These are phyloP conservation scores for Cladosporium sphaerospermum DNA, from an alignment of 2,329 filamentous ascomycete genomes.

Conservation along the genomic window DNA sequence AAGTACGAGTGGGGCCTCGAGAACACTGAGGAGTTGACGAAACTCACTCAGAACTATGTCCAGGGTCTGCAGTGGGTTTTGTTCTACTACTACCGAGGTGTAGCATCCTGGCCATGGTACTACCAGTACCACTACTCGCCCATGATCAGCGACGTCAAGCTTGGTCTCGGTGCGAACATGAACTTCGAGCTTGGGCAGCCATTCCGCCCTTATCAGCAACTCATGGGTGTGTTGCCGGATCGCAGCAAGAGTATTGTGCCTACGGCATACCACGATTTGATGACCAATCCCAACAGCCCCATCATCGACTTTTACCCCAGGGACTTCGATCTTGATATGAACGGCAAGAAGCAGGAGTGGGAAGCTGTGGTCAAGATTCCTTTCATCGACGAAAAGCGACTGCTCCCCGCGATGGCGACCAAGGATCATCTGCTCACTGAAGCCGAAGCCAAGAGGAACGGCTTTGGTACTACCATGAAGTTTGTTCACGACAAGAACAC, in stretches of 20 bases:
- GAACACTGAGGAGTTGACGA: conserved; percentile 71
- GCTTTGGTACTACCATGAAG: conserved; percentile 86
- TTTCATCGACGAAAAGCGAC: conserved; percentile 87
- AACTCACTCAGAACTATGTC: conserved; percentile 91
- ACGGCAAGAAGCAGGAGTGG: conserved; percentile 99
- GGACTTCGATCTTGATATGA: conserved; percentile 98
- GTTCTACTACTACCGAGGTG: conserved; percentile 95
- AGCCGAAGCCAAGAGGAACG: conserved; percentile 76
- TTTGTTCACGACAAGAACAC: conserved; percentile 77
- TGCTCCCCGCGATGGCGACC: conserved; percentile 78
- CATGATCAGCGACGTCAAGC: conserved; percentile 92
- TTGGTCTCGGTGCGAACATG: conserved; percentile 77
- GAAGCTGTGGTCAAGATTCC: conserved; percentile 98
- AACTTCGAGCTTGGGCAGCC: conserved; percentile 92
- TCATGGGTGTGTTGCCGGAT: conserved; percentile 97
- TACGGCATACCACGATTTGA: conserved; percentile 76
- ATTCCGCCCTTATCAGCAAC: conserved; percentile 89
- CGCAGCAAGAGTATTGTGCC: conserved; percentile 97
- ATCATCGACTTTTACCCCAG: conserved; percentile 98
- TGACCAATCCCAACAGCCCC: conserved; percentile 83
- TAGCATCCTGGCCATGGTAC: conserved; percentile 98
- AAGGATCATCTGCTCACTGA: conserved; percentile 71
- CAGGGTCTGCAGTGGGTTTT: conserved; percentile 97
- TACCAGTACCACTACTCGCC: conserved; percentile 96
- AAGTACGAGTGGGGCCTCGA: conserved; percentile 88